Evolutionary conservation across 805 yeast species (phyloP), one percentile per base, ranked within the genome.

Genomic region (Metschnikowia colocasiae): DNA sequence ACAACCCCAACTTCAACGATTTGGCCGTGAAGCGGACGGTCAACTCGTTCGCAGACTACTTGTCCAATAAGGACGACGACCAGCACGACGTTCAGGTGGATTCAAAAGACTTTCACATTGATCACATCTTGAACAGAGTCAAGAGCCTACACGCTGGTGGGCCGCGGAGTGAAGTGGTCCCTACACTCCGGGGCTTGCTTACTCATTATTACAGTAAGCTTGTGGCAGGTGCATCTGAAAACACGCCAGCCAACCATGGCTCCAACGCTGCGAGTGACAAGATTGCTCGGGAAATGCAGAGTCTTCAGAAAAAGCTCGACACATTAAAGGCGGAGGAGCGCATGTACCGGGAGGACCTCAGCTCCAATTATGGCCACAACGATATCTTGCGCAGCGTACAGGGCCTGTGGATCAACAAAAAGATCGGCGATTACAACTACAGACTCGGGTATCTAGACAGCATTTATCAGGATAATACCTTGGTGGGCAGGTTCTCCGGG

Each of bases 1-100:
- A 86, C 64, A 87, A 89, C 57, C 87, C 86, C 40, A 85, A 89
- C 58, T 80, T 89, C 67, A 89, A 91, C 60, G 97, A 91, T 65
- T 80, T 81, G 6, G 95, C 91, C 0, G 97, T 91, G 16, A 88
- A 88, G 62, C 76, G 72, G 18, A 82, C 91, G 1, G 82, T 89
- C 15, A 69, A 76, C 16, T 68, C 69, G 0, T 84, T 64, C 59
- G 79, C 77, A 38, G 75, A 79, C 51, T 73, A 76, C 54, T 54
- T 64, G 7, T 74, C 78, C 9, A 75, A 75, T 52, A 64, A 68
- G 34, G 60, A 53, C 23, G 13, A 27, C 3, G 39, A 22, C 7
- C 22, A 18, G 13, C 46, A 35, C 20, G 45, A 38, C 13, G 15
- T 23, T 15, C 33, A 13, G 22, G 37, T 33, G 13, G 48, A 46